Evolutionary conservation across 1,139 yeast genomes (phyloP), one percentile per base, ranked within the genome.

Genomic region (Protomyces pachydermus): DNA sequence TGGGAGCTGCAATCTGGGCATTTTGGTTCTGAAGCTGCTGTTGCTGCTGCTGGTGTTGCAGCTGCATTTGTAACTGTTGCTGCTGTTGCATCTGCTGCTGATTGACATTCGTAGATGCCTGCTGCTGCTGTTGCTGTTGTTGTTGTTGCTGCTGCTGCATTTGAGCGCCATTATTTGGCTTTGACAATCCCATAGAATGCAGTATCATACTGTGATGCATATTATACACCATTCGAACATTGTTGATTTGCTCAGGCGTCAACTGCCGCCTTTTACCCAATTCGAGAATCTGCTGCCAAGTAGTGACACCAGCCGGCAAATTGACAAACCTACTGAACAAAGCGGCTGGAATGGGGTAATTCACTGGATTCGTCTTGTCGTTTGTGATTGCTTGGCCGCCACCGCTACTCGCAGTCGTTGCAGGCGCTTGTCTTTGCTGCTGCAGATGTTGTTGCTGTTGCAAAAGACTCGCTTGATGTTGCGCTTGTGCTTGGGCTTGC

Each of bases 41-140:
- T 12, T 48, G 60, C 53, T 56, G 60, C 12, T 46, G 60, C 45
- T 57, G 61, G n/a, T 34, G 54, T 35, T 57, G 61, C 20, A 45
- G 54, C 25, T 57, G 61, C 12, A 35, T 53, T 16, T 57, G 61
- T 12, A 48, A 55, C 32, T 48, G 54, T 12, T 45, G 38, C 46
- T 28, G n/a, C 5, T 48, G 55, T n/a, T 56, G 60, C 35, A 48
- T 25, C 35, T 56, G 54, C 18, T n/a, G 16, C 45, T 57, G 61
- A 25, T 32, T 18, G 16, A 39, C 38, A 4, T 38, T 28, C 37
- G 38, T 48, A 4, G 12, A 20, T 38, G 23, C 50, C 23, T 14
- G 53, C 35, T 58, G 62, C 38, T 35, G 18, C 16, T 48, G 54
- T 12, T 32, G 38, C 12, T n/a, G 14, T 9, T 37, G 45, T 18